phyloP scores from a whole-genome alignment of 768 basidiomycete species.

The Termitomyces sp. region DNA sequence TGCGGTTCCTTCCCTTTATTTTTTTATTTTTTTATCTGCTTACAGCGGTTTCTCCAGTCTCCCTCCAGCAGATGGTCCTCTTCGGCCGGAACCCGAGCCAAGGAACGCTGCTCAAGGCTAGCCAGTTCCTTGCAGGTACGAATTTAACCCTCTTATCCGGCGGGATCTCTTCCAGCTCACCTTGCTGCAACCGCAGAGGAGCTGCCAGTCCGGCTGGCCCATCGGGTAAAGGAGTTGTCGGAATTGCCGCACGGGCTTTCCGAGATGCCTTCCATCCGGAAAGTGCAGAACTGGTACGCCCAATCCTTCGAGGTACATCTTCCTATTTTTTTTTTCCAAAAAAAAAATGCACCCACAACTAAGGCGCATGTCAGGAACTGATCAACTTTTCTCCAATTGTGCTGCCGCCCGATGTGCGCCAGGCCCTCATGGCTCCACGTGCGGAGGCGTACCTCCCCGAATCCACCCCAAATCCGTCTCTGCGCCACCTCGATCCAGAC shows the following conservation, averaged over 20 bases:
- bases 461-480: constrained; percentile 75
- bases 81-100: constrained; percentile 96
- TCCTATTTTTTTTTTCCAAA: no score
- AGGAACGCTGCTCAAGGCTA: constrained; percentile 89
- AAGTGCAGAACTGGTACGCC: constrained; percentile 98
- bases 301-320: constrained; percentile 99
- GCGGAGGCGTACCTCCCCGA: constrained; percentile 54
- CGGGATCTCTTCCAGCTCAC: no score
- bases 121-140: constrained; percentile 79
- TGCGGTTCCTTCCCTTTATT: constrained; percentile 22
- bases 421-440: constrained; percentile 51
- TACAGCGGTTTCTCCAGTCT: constrained; percentile 51
- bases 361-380: constrained; percentile 59
- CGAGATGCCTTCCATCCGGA: constrained; percentile 87
- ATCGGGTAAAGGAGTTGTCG: constrained; percentile 94
- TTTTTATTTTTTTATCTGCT: neutral
- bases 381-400: constrained; percentile 78
- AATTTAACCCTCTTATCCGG: neutral
- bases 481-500: constrained; percentile 37
- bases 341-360: neutral
- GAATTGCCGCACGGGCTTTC: constrained; percentile 88
- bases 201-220: constrained; percentile 89
- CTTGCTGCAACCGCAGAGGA: constrained; percentile 48
- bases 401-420: constrained; percentile 61
- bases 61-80: constrained; percentile 95